A percentile compares a stretch with the other conserved stretches of the same genome.
Evolutionary conservation across 2,329 filamentous ascomycete genomes (phyloP).

Genomic region (Capronia americana): DNA sequence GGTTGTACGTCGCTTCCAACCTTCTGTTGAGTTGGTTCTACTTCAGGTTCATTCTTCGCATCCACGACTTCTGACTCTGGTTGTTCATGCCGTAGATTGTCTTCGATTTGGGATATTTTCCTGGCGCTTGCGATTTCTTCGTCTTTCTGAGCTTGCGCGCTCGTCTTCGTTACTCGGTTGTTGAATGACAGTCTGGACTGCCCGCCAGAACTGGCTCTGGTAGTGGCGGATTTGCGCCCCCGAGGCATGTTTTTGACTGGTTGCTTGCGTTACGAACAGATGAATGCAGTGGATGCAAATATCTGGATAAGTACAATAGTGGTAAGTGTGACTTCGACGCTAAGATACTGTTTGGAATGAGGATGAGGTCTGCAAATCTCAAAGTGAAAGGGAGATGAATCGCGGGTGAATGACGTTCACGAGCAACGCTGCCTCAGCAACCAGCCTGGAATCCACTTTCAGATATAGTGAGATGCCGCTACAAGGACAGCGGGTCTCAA

Average conservation of each 20-base stretch:
- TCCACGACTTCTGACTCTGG: slow-evolving; percentile 23
- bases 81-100: not conserved
- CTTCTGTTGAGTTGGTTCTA: not conserved
- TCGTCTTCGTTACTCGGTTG: slow-evolving; percentile 65
- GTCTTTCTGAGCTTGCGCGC: slow-evolving; percentile 33
- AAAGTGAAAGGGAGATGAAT: slow-evolving; percentile 8
- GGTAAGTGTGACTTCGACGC: not conserved
- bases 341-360: not conserved
- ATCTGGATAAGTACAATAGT: not conserved
- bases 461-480: not conserved
- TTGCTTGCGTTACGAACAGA: not conserved
- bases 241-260: slow-evolving; percentile 27
- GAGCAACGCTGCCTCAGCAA: slow-evolving; percentile 27
- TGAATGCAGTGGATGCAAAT: not conserved
- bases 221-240: slow-evolving; percentile 26
- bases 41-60: slow-evolving; percentile 10
- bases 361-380: not conserved
- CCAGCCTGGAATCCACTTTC: slow-evolving; percentile 11
- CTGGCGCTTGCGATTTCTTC: slow-evolving; percentile 44
- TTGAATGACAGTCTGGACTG: slow-evolving; percentile 70
- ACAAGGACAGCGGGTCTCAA: not conserved
- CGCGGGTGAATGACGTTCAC: slow-evolving; percentile 27
- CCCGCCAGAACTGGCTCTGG: not conserved
- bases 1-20: not conserved
- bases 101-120: slow-evolving; percentile 41